A percentile compares a stretch with the other conserved stretches of the same genome.
These are phyloP conservation scores for Eremothecium sinecaudum DNA, from an alignment of 1,139 yeast genomes.

Conservation along the genomic window DNA sequence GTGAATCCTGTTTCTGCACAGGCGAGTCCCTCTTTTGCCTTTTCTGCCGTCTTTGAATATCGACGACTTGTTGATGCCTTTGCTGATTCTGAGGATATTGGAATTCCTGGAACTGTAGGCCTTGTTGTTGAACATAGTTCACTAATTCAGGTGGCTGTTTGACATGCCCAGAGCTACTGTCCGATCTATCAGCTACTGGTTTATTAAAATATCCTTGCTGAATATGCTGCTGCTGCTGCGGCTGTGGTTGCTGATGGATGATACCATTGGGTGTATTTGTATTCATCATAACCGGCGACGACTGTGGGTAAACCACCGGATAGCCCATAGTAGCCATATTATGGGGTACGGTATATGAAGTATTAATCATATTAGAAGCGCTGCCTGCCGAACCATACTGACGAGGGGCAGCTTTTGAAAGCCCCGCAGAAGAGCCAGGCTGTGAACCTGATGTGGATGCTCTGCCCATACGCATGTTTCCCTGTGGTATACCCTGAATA, in stretches of 20 bases:
- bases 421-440: not conserved
- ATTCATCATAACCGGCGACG: slow-evolving; percentile 4
- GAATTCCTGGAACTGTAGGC: not conserved
- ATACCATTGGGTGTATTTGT: not conserved
- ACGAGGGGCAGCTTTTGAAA: too few relatives aligned
- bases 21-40: not conserved
- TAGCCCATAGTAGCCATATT: slow-evolving; percentile 4
- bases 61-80: not conserved
- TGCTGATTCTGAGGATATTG: not conserved
- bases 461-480: slow-evolving; percentile 5
- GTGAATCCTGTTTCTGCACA: not conserved
- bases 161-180: not conserved
- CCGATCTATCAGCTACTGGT: not conserved
- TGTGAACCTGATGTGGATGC: slow-evolving; percentile 1
- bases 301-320: slow-evolving; percentile 6
- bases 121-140: not conserved
- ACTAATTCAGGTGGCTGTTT: not conserved
- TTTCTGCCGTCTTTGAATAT: not conserved
- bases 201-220: not conserved
- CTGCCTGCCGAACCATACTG: slow-evolving; percentile 6
- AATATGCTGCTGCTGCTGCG: not conserved
- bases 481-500: too few relatives aligned
- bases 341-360: slow-evolving; percentile 1
- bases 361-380: slow-evolving; percentile 3
- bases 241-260: slow-evolving; percentile 1